Conservation (phyloP, 495 filamentous ascomycete species). For the Mytilinidion resinicola region DNA sequence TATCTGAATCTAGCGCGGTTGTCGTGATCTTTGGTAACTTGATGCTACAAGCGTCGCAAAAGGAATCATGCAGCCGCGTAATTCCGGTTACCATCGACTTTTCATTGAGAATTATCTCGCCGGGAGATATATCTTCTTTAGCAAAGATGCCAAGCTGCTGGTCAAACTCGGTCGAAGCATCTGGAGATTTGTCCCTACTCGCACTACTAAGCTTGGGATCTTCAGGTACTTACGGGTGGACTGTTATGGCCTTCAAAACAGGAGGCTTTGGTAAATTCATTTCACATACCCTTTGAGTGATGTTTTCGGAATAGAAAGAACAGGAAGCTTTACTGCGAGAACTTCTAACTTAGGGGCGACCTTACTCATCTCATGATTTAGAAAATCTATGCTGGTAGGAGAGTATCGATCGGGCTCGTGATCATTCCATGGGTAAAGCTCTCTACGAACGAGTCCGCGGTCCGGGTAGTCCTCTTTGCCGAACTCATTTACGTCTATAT, state of each 20-base stretch:
- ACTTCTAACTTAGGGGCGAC: slow-evolving; percentile 26
- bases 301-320: slow-evolving; percentile 15
- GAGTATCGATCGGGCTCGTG: slow-evolving; percentile 82
- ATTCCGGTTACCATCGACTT: slow-evolving; percentile 25
- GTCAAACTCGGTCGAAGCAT: not conserved
- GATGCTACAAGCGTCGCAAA: slow-evolving; percentile 77
- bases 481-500: slow-evolving; percentile 1
- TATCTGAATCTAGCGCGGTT: slow-evolving; percentile 33
- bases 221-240: too few species aligned
- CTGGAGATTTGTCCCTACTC: not conserved
- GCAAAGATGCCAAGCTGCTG: slow-evolving; percentile 27
- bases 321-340: slow-evolving; percentile 13
- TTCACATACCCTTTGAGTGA: slow-evolving; percentile 10
- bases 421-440: slow-evolving; percentile 90
- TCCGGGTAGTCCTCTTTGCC: slow-evolving; percentile 46
- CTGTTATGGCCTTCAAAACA: too few species aligned
- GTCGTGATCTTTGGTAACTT: slow-evolving; percentile 55
- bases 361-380: slow-evolving; percentile 15
- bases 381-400: slow-evolving; percentile 52
- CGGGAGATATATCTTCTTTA: slow-evolving; percentile 21
- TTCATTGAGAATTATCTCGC: slow-evolving; percentile 18
- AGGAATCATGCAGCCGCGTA: slow-evolving; percentile 57
- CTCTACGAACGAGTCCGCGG: slow-evolving; percentile 69
- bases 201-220: too few species aligned
- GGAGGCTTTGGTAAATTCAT: not conserved